Percentiles rank a stretch among this genome's conserved stretches.
These are phyloP conservation scores for Trichoderma atroviride DNA, from an alignment of 2,329 filamentous ascomycete species.

Conservation along the genomic window DNA sequence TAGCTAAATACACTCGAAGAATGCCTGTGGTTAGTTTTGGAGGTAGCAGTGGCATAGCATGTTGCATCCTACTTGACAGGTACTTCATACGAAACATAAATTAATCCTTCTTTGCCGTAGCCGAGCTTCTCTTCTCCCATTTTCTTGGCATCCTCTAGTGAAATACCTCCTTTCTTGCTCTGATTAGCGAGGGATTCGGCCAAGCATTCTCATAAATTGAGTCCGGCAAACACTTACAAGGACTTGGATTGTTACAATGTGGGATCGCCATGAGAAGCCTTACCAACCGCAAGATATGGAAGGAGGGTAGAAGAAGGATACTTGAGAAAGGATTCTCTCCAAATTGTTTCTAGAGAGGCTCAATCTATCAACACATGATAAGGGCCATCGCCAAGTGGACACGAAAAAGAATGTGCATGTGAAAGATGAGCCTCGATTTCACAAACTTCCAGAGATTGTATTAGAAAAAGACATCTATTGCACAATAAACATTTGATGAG, in stretches of 20 bases:
- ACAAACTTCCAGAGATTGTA: background rate
- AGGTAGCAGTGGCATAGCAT: background rate
- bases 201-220: no score
- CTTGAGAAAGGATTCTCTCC: background rate
- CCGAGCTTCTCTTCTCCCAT: background rate
- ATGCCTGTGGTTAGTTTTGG: background rate
- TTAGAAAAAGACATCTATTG: background rate
- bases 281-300: background rate
- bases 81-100: background rate
- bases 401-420: background rate
- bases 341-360: background rate
- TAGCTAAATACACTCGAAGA: background rate
- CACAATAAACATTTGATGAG: background rate
- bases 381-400: fast-evolving
- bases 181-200: background rate
- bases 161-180: background rate
- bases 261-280: no score
- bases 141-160: background rate
- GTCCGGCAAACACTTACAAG: no score
- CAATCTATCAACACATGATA: background rate
- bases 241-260: no score
- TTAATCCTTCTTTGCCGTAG: background rate
- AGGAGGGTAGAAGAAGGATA: no score
- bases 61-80: no score
- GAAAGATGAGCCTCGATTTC: background rate